Evolutionary conservation across 768 basidiomycete species (phyloP), one percentile per base, ranked within the genome.

Genomic region (Lentinula lateritia): DNA sequence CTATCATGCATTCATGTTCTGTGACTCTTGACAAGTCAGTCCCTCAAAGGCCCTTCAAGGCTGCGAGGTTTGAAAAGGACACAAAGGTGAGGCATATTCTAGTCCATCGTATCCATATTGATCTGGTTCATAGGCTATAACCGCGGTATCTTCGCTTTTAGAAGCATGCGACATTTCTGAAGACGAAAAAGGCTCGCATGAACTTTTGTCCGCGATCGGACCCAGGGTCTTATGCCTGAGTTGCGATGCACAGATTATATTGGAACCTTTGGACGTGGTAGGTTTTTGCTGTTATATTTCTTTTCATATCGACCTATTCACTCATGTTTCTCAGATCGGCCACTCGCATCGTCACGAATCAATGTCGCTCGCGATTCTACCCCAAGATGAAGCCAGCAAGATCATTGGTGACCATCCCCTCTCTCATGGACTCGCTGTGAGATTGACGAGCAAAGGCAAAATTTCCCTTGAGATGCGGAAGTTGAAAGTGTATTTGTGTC

Each of bases 301-400:
- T 43, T 20, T 2, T 23, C 20, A 28, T 12, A 16, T 18, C 10
- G 41, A 5, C 57, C 42, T 46, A 38, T 55, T 54, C 7, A 2
- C 34, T 53, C 50, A 13, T 50, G 42, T 43, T 28, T n/a, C n/a
- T 52, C 67, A 89, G 88, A 71, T 81, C 38, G 83, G 83, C 0
- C 88, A 90, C 68, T 80, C 79, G 45, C 83, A 85, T 63, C 80
- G 88, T n/a, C 88, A 90, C 64, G 78, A 83, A 0, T 66, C 72
- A 7, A 83, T 83, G 79, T 50, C 74, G 18, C 65, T 88, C 53
- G 65, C 71, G 2, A 4, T 82, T 36, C 61, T 76, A 0, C 36
- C 69, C 12, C 65, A 54, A 12, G 50, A 61, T 6, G 70, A 67
- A 16, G 67, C 66, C 12, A 41, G 35, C n/a, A 57, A 58, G 15